Evolutionary conservation across 345 rosid genomes (phyloP).

Genomic region (Corchorus olitorius): DNA sequence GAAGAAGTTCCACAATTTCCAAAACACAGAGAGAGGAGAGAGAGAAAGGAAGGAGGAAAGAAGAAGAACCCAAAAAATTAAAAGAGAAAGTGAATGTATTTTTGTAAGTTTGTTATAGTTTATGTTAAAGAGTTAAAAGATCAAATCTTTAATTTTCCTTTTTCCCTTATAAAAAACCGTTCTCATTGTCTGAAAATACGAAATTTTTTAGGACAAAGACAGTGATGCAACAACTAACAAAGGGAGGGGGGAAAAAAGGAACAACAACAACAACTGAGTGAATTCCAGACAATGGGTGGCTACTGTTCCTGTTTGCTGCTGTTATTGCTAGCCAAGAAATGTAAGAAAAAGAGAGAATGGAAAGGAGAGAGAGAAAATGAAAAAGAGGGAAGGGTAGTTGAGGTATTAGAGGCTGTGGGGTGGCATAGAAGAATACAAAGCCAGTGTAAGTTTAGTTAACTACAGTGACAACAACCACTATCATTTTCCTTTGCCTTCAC

Average conservation of each 20-base stretch:
- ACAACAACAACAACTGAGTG: background rate
- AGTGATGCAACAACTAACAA: slow-evolving; percentile 37
- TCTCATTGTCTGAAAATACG: slow-evolving; percentile 38
- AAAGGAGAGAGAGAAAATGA: slow-evolving; percentile 16
- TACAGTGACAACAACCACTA: slow-evolving; percentile 58
- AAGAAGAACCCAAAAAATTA: background rate
- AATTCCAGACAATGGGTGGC: slow-evolving; percentile 35
- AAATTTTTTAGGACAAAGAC: slow-evolving; percentile 37
- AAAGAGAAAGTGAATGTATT: slow-evolving; percentile 5
- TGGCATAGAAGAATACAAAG: slow-evolving; percentile 11
- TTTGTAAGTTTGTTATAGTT: background rate
- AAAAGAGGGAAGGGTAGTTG: slow-evolving; percentile 46
- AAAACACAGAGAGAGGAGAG: slow-evolving; percentile 12
- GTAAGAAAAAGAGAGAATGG: background rate
- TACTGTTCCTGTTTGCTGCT: background rate
- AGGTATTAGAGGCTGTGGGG: slow-evolving; percentile 34
- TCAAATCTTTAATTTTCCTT: slow-evolving; percentile 5
- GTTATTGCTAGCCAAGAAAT: background rate
- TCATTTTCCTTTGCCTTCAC: slow-evolving; percentile 78
- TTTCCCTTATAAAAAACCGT: slow-evolving; percentile 12
- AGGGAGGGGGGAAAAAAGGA: background rate
- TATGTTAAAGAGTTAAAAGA: slow-evolving; percentile 13
- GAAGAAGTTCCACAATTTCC: slow-evolving; percentile 12
- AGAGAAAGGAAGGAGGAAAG: slow-evolving; percentile 9
- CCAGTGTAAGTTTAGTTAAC: slow-evolving; percentile 30